Conservation (phyloP, 1,139 yeast genomes). For the Wickerhamomyces sp. region DNA sequence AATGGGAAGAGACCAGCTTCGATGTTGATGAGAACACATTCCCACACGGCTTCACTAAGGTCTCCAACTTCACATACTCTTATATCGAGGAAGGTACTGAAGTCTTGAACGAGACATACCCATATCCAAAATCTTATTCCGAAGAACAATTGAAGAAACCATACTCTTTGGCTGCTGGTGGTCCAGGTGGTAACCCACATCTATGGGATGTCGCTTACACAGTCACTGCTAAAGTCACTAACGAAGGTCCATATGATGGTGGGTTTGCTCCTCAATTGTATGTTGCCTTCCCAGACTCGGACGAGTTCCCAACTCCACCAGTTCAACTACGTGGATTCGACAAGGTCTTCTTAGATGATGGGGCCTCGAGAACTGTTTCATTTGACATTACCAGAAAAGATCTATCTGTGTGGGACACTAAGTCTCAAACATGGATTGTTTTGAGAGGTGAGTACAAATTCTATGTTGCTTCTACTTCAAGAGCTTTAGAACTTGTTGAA, state of each 20-base stretch:
- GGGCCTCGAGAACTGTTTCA: slow-evolving; percentile 31
- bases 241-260: slow-evolving; percentile 44
- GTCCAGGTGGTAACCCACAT: slow-evolving; percentile 44
- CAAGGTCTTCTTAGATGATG: slow-evolving; percentile 42
- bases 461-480: slow-evolving; percentile 46
- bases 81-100: slow-evolving; percentile 3
- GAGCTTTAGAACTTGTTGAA: slow-evolving; percentile 36
- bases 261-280: slow-evolving; percentile 53
- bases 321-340: slow-evolving; percentile 53
- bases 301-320: slow-evolving; percentile 35
- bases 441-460: slow-evolving; percentile 51
- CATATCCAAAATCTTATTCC: slow-evolving; percentile 43
- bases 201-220: slow-evolving; percentile 38
- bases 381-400: slow-evolving; percentile 49
- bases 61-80: slow-evolving; percentile 3
- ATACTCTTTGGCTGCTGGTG: slow-evolving; percentile 44
- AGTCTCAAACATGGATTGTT: slow-evolving; percentile 51
- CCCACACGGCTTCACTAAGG: slow-evolving; percentile 2
- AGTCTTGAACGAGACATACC: slow-evolving; percentile 29
- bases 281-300: slow-evolving; percentile 43
- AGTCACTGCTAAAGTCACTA: slow-evolving; percentile 41
- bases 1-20: not conserved
- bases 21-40: not conserved
- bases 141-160: slow-evolving; percentile 21
- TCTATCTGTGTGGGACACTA: slow-evolving; percentile 52